Base-by-base conservation (phyloP, 441 rosid genomes). In the Jatropha multifida region DNA sequence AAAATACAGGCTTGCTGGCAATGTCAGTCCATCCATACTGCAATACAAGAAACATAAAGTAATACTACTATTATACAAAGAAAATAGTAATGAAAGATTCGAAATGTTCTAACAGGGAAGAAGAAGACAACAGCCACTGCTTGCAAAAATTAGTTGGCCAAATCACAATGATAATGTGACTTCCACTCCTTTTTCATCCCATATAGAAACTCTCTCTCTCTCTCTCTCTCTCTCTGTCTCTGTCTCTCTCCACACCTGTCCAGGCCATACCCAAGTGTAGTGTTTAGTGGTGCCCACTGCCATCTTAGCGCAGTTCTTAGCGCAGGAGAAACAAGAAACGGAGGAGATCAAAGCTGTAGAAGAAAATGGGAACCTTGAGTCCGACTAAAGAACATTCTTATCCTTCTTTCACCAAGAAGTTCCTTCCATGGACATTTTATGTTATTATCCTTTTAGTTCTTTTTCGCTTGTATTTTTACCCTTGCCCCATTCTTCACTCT, bases 401-500 rank as follows among this genome's bases (percentile, higher is more conserved):
- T 42, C 75, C 67, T 14, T 77, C 84, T 69, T 71, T 77, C 61
- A 27, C 71, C 74, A 87, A 74, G 73, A 94, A 86, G 83, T 74
- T 89, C 77, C 74, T 87, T 26, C 85, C 83, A 3, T 89, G 81
- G 78, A 62, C 84, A 17, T 65, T 89, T 68, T 90, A 81, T 76
- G 85, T 80, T 14, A 71, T 88, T 64, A 66, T 90, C 67, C 88
- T 88, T 71, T 18, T 88, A 0, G 84, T 92, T 72, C 81, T 94
- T 77, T 82, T 88, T 79, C 91, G 91, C 51, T 76, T 90, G 63
- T 89, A 89, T 76, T 90, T 87, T 58, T 68, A 82, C 78, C 83
- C 93, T 51, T 80, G 71, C 61, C 82, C 87, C 64, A 0, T 85
- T 61, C 81, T 77, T 74, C 82, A 62, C 58, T 49, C 88, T 70